Base-by-base conservation (phyloP, 176 grass and related monocot species). In the Ampelocalamus luodianensis region DNA sequence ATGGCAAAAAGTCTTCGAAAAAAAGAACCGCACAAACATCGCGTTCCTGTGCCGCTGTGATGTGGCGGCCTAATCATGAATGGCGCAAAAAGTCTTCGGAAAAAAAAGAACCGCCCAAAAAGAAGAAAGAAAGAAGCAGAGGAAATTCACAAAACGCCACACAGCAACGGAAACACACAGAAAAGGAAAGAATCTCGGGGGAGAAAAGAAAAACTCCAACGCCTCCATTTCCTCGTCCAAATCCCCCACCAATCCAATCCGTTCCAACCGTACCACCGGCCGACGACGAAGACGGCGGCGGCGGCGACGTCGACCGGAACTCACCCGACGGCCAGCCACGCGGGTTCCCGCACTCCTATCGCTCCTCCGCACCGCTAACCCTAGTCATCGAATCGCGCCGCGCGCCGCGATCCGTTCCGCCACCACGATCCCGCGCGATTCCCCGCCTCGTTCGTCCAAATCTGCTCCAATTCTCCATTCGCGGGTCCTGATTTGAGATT, bases 181-280 rank as follows among this genome's bases (percentile, higher is more conserved):
- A 24, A 40, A 20, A 15, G 0, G 5, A 37, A 68, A 53, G 29
- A 58, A 46, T 6, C 12, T 16, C 6, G 5, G 0, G 0, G 9
- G 14, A 16, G 8, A 4, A 32, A 34, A 10, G 0, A 29, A 45
- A 45, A 40, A 34, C 37, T 18, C 32, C 24, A 76, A 20, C 40
- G 22, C 22, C 2, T 45, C 16, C 44, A 50, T 72, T 51, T 80
- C 69, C 29, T 53, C 8, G 3, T 22, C 29, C 1, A 11, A 20
- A 61, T 38, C 22, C 69, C 61, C 48, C 44, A 50, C 48, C 44
- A 50, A 76, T 61, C 45, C 34, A 55, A 80, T 86, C 88, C 83
- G 5, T 63, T 63, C 39, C 39, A 62, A 17, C 63, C 65, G 79
- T 20, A 29, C 72, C 10, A n/a, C 54, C 12, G 20, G 23, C 65